Percentiles rank a stretch among this genome's conserved stretches.
phyloP scores from a whole-genome alignment of 73 alveolate species.

The Symbiodinium pilosum region DNA sequence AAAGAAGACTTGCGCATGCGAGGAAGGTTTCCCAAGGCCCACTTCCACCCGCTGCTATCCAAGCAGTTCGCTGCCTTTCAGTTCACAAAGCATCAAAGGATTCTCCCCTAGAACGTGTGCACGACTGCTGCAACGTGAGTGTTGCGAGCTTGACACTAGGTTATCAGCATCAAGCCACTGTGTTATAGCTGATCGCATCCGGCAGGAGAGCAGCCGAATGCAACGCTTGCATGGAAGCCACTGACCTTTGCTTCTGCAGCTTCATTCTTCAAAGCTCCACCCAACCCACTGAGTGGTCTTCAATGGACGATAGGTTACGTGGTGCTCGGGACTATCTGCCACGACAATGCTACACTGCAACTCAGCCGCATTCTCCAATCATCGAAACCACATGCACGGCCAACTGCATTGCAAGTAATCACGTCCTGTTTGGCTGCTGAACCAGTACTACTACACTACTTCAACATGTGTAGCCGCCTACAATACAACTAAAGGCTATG shows the following conservation, averaged over 20 bases:
- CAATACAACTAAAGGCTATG: too few species aligned
- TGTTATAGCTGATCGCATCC: not conserved
- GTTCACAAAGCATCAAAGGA: not conserved
- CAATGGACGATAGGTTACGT: not conserved
- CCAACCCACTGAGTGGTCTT: not conserved
- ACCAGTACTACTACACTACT: too few species aligned
- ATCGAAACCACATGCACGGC: not conserved
- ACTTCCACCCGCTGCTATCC: not conserved
- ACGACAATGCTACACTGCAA: not conserved
- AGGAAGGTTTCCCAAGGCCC: slow-evolving; percentile 1
- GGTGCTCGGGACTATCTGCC: not conserved
- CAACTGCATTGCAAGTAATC: not conserved
- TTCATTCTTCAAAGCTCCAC: too few species aligned
- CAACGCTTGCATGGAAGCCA: not conserved
- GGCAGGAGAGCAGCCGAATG: not conserved
- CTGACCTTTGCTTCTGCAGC: too few species aligned
- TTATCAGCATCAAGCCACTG: too few species aligned
- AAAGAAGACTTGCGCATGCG: slow-evolving; percentile 4
- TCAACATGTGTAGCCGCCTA: too few species aligned
- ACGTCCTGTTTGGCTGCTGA: too few species aligned
- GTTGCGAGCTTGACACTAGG: too few species aligned
- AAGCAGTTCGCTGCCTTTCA: not conserved
- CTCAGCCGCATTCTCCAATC: not conserved
- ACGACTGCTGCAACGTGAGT: too few species aligned
- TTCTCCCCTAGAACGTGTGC: too few species aligned